phyloP scores from a whole-genome alignment of 2,329 filamentous ascomycete genomes.

The Verticillium dahliae region DNA sequence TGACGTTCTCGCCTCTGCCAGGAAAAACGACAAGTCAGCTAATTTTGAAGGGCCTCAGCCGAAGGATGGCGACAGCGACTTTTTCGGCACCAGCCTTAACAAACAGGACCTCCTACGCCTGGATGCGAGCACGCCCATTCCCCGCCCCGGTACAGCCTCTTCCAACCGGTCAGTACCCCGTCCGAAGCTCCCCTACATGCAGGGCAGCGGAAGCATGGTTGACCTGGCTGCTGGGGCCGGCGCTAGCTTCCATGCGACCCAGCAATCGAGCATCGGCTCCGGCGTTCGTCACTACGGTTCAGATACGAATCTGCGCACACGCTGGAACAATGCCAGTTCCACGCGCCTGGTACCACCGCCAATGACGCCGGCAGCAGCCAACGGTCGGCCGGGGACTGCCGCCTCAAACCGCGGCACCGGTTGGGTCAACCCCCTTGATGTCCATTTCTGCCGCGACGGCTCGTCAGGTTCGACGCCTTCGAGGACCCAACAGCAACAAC shows the following conservation, averaged over 20 bases:
- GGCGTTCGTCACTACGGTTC: conserved; percentile 27
- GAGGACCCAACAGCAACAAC: not conserved
- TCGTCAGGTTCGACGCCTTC: conserved; percentile 7
- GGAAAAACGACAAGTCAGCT: conserved; percentile 13
- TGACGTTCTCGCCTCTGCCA: not conserved
- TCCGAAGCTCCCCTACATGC: conserved; percentile 24
- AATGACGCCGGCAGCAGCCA: conserved; percentile 20
- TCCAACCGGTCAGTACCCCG: conserved; percentile 19
- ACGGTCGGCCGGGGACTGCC: conserved; percentile 26
- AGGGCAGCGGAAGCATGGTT: conserved; percentile 39
- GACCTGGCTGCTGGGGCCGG: conserved; percentile 24
- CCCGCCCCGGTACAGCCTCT: conserved; percentile 32
- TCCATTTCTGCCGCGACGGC: conserved; percentile 30
- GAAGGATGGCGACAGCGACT: conserved; percentile 27
- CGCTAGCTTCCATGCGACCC: conserved; percentile 11
- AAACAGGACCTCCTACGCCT: conserved; percentile 19
- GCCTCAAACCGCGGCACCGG: conserved; percentile 25
- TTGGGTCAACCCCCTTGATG: conserved; percentile 41
- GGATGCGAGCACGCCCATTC: conserved; percentile 19
- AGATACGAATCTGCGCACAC: conserved; percentile 29
- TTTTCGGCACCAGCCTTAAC: conserved; percentile 26
- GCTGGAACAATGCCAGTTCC: conserved; percentile 26
- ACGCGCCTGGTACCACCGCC: conserved; percentile 22
- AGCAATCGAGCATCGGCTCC: conserved; percentile 2
- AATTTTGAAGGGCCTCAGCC: conserved; percentile 8